Conservation (phyloP, 2,329 filamentous ascomycete species). For the Colletotrichum orchidophilum region DNA sequence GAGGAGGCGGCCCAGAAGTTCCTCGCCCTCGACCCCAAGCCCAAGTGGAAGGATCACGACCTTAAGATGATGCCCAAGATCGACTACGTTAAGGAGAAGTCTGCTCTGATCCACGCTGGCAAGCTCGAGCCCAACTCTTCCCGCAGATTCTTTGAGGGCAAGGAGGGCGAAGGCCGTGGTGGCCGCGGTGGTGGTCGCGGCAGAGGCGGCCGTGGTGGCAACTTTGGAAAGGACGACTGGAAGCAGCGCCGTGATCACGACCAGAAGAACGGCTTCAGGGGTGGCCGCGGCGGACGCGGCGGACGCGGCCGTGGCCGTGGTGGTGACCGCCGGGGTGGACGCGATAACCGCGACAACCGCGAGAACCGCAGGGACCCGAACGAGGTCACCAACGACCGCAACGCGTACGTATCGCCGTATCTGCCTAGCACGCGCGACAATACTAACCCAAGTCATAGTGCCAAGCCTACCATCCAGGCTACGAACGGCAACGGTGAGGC, state of each 20-base stretch:
- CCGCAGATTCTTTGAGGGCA: constrained; percentile 60
- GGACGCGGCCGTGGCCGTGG: constrained; percentile 50
- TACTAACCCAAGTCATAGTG: constrained; percentile 38
- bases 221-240: constrained; percentile 63
- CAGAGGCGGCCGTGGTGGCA: constrained; percentile 48
- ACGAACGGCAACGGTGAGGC: constrained; percentile 50
- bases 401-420: constrained; percentile 42
- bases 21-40: constrained; percentile 80
- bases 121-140: constrained; percentile 68
- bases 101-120: constrained; percentile 75
- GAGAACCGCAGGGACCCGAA: constrained; percentile 46
- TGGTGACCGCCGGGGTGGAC: constrained; percentile 50
- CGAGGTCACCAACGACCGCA: constrained; percentile 42
- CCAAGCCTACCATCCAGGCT: constrained; percentile 55
- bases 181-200: constrained; percentile 46
- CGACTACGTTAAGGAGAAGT: constrained; percentile 84
- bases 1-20: constrained; percentile 85
- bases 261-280: constrained; percentile 65
- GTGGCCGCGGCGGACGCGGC: constrained; percentile 54
- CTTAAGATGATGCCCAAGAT: constrained; percentile 88
- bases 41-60: constrained; percentile 83
- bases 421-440: neutral
- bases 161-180: constrained; percentile 41
- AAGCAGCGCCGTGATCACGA: constrained; percentile 71
- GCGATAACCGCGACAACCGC: constrained; percentile 48